Percentiles rank a stretch among this genome's conserved stretches.
These are phyloP conservation scores for Linum tenue DNA, from an alignment of 345 rosid genomes.

Conservation along the genomic window DNA sequence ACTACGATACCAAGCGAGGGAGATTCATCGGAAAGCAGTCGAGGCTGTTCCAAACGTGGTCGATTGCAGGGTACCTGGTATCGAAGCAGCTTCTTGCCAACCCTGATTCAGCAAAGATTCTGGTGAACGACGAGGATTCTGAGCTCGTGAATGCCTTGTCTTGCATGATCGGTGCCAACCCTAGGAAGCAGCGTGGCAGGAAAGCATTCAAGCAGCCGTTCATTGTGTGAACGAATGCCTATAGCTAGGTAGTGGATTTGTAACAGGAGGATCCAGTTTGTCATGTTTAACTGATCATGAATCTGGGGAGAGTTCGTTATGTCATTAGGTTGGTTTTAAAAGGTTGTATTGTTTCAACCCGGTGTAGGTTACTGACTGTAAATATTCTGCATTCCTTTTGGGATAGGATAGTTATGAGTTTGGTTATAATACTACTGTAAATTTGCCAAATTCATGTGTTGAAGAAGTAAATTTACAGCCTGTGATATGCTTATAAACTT, in stretches of 20 bases:
- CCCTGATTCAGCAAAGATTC: slow-evolving; percentile 2
- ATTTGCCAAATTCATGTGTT: too few species aligned
- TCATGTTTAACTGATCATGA: too few species aligned
- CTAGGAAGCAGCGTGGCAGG: slow-evolving; percentile 27
- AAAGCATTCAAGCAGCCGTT: slow-evolving; percentile 37
- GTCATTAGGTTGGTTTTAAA: too few species aligned
- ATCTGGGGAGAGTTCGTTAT: too few species aligned
- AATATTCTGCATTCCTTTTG: neutral
- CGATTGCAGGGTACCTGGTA: slow-evolving; percentile 6
- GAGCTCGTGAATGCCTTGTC: slow-evolving; percentile 5
- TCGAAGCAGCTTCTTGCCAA: slow-evolving; percentile 7
- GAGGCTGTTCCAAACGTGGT: slow-evolving; percentile 8
- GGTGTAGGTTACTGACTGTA: neutral
- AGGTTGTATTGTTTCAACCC: neutral
- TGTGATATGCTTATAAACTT: too few species aligned
- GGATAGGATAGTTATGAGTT: neutral
- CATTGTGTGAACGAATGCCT: slow-evolving; percentile 31
- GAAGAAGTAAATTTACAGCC: neutral
- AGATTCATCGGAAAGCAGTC: slow-evolving; percentile 9
- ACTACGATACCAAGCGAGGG: slow-evolving; percentile 7
- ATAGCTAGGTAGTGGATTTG: neutral
- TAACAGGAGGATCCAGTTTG: neutral
- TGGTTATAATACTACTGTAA: neutral
- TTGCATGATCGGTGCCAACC: slow-evolving; percentile 8
- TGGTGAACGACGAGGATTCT: slow-evolving; percentile 5